A percentile compares a stretch with the other conserved stretches of the same genome.
Conservation (phyloP, 2,329 filamentous ascomycete species). For the Monilinia vaccinii-corymbosi region DNA sequence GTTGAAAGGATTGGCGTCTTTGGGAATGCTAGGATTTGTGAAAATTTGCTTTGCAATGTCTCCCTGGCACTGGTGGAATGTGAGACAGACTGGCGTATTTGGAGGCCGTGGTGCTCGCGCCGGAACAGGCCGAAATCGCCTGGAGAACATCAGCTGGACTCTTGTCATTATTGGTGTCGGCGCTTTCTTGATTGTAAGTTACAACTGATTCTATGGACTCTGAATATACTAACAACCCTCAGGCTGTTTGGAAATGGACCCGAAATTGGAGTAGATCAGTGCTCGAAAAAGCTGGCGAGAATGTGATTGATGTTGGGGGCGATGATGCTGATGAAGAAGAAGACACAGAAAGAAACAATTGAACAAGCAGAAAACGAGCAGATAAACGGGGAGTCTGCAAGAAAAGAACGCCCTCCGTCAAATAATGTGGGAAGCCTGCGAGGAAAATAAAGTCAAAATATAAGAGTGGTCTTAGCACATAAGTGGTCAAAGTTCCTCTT, state of each 20-base stretch:
- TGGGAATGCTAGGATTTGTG: slow-evolving; percentile 76
- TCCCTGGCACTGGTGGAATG: slow-evolving; percentile 68
- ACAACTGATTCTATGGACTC: background rate
- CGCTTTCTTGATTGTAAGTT: slow-evolving; percentile 67
- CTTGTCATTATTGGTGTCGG: slow-evolving; percentile 71
- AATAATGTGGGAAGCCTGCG: no score
- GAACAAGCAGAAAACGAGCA: background rate
- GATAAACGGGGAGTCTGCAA: background rate
- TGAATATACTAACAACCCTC: background rate
- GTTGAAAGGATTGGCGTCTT: slow-evolving; percentile 77
- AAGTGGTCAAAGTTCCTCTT: background rate
- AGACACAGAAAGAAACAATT: background rate
- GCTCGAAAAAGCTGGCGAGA: slow-evolving; percentile 70
- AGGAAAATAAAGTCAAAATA: slow-evolving; percentile 15
- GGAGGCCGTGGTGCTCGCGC: slow-evolving; percentile 41
- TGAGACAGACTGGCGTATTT: slow-evolving; percentile 52
- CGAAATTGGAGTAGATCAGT: slow-evolving; percentile 61
- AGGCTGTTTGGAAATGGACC: slow-evolving; percentile 77
- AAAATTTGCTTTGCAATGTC: slow-evolving; percentile 70
- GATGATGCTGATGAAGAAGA: slow-evolving; percentile 42
- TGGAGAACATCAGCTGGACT: slow-evolving; percentile 70
- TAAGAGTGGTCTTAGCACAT: background rate
- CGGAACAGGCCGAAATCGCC: slow-evolving; percentile 63
- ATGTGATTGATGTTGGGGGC: slow-evolving; percentile 71
- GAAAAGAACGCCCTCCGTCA: background rate